Evolutionary conservation across 2,329 filamentous ascomycete genomes (phyloP).

Genomic region (Pseudovirgaria hyperparasitica): DNA sequence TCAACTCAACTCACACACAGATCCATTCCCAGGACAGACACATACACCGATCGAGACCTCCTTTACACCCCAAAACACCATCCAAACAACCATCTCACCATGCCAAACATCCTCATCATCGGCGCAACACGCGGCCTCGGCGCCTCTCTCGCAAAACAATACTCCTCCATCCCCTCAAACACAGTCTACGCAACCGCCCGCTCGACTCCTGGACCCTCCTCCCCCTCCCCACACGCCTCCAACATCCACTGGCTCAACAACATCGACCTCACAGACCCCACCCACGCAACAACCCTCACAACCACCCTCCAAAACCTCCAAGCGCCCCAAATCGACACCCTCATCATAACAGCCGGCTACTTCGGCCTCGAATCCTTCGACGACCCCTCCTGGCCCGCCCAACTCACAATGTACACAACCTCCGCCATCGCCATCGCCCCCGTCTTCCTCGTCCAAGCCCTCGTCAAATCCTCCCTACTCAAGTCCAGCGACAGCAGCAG

Average conservation of each 20-base stretch:
- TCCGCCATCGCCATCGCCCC: conserved; percentile 52
- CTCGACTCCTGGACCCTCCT: conserved; percentile 3
- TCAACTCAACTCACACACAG: too few species aligned
- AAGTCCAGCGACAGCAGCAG: conserved; percentile 5
- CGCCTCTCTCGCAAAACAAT: conserved; percentile 45
- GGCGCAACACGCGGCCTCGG: conserved; percentile 59
- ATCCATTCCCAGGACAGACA: too few species aligned
- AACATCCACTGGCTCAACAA: conserved; percentile 2
- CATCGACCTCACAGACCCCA: conserved; percentile 31
- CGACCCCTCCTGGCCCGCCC: conserved; percentile 51
- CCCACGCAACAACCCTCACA: conserved; percentile 11
- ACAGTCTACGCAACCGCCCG: conserved; percentile 11
- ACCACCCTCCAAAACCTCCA: too few species aligned
- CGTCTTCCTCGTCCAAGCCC: conserved; percentile 52
- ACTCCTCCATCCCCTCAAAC: conserved; percentile 27
- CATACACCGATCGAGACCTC: too few species aligned
- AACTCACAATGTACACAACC: conserved; percentile 60
- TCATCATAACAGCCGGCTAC: conserved; percentile 57
- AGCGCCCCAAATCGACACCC: conserved; percentile 27
- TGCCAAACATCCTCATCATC: conserved; percentile 46
- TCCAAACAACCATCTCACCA: too few species aligned
- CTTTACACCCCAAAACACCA: too few species aligned
- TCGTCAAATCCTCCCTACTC: conserved; percentile 22
- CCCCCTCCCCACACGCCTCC: conserved; percentile 3
- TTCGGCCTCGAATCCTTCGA: conserved; percentile 55